These are phyloP conservation scores for Solanum hybrid DNA, from an alignment of 305 asterid genomes.

Conservation along the genomic window DNA sequence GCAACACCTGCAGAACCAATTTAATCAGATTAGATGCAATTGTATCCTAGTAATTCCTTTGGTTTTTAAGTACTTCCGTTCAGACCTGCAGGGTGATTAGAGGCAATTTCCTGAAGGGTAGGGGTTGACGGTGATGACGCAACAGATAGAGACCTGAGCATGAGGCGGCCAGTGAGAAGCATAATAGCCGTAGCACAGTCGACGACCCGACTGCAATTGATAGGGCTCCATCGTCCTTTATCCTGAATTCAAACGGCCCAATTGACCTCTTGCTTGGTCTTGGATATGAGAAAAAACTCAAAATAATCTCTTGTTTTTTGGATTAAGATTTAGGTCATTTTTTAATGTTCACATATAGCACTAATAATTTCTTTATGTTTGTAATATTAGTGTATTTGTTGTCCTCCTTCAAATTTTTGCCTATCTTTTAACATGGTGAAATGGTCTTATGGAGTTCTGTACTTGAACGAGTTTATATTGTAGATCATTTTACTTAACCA, in stretches of 20 bases:
- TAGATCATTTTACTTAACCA: no score
- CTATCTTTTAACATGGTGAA: neutral
- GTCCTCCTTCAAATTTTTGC: neutral
- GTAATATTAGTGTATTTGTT: neutral
- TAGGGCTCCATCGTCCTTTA: neutral
- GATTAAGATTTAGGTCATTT: neutral
- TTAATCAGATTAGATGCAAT: neutral
- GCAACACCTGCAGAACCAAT: slow-evolving; percentile 50
- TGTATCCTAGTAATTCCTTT: neutral
- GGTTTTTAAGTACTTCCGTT: neutral
- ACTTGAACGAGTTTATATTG: neutral
- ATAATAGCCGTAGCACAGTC: slow-evolving; percentile 9
- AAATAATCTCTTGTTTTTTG: neutral
- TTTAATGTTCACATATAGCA: neutral
- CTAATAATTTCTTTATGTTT: neutral
- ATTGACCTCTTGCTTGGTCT: neutral
- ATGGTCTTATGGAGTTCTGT: neutral
- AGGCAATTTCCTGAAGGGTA: slow-evolving; percentile 54
- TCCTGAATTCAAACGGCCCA: neutral
- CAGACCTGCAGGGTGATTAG: slow-evolving; percentile 52
- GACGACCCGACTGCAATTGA: neutral
- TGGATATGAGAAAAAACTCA: neutral
- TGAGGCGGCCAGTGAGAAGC: slow-evolving; percentile 39
- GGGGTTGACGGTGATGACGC: slow-evolving; percentile 30
- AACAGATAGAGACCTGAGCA: slow-evolving; percentile 34